Evolutionary conservation across 2,329 filamentous ascomycete species (phyloP).

Genomic region (Fonsecaea pugnacius): DNA sequence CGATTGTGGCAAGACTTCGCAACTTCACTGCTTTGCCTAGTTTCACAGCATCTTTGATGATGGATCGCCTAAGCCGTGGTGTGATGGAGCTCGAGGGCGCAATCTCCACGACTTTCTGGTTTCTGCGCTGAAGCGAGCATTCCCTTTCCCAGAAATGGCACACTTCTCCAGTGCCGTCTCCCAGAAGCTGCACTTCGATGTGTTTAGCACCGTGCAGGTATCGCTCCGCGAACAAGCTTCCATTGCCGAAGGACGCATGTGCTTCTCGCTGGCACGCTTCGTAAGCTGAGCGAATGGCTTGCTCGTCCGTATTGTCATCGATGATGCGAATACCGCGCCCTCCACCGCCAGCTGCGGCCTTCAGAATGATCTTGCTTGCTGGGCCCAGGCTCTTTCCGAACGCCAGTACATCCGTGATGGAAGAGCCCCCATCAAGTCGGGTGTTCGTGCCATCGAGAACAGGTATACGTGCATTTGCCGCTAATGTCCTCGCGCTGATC

Average conservation of each 20-base stretch:
- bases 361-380: conserved; percentile 86
- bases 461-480: conserved; percentile 89
- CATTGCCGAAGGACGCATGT: conserved; percentile 95
- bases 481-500: conserved; percentile 87
- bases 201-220: conserved; percentile 99
- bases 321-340: conserved; percentile 99
- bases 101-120: conserved; percentile 98
- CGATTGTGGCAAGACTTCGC: conserved; percentile 96
- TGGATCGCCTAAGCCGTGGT: conserved; percentile 76
- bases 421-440: conserved; percentile 85
- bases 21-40: conserved; percentile 96
- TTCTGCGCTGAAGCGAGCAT: conserved; percentile 96
- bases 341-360: conserved; percentile 96
- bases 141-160: conserved; percentile 99
- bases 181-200: conserved; percentile 96
- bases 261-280: conserved; percentile 96
- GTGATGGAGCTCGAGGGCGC: conserved; percentile 95
- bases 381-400: conserved; percentile 55
- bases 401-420: conserved; percentile 89
- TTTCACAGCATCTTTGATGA: conserved; percentile 87
- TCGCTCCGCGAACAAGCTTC: conserved; percentile 96
- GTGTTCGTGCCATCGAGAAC: conserved; percentile 91
- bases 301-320: conserved; percentile 75
- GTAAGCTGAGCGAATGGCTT: conserved; percentile 71
- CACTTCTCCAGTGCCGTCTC: conserved; percentile 96